Evolutionary conservation across 305 asterid genomes (phyloP).

Genomic region (Nicotiana rustica): DNA sequence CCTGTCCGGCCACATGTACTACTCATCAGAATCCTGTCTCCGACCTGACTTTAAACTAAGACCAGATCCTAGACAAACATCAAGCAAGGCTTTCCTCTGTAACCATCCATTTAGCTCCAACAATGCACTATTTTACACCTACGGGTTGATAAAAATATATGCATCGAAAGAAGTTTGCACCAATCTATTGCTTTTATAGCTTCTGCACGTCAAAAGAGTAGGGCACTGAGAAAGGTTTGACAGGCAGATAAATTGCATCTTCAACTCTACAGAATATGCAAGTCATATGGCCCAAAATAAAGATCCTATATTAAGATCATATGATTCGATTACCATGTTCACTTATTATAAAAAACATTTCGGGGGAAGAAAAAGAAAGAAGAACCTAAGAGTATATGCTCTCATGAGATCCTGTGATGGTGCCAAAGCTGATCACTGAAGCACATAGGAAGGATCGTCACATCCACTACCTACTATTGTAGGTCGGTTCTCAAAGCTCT

Average conservation of each 20-base stretch:
- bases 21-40: constrained; percentile 2
- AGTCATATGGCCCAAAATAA: neutral
- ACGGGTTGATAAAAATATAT: neutral
- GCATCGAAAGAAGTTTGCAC: neutral
- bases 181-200: neutral
- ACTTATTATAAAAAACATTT: no score
- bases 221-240: neutral
- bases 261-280: neutral
- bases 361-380: neutral
- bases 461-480: neutral
- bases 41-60: neutral
- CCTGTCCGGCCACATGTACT: neutral
- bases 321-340: constrained; percentile 13
- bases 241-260: neutral
- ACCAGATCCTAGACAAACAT: neutral
- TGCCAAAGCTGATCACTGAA: neutral
- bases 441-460: neutral
- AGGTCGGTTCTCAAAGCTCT: neutral
- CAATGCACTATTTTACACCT: neutral
- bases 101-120: neutral
- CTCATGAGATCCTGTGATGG: neutral
- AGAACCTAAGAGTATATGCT: neutral
- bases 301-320: neutral
- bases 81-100: neutral
- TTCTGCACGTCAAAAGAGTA: neutral